phyloP scores from a whole-genome alignment of 176 grass and related monocot species.

The Juncus inflexus region DNA sequence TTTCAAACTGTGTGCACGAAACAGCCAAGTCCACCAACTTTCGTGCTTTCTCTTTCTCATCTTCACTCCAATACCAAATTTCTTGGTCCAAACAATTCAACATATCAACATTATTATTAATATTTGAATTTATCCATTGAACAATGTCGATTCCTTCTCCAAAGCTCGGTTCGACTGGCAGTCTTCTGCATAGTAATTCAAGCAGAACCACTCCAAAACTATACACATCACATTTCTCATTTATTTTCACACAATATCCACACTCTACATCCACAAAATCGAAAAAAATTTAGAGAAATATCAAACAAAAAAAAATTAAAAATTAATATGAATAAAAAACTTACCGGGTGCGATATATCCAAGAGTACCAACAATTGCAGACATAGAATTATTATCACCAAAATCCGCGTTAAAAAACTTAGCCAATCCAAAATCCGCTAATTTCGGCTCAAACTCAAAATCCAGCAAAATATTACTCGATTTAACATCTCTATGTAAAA shows the following conservation, averaged over 20 bases:
- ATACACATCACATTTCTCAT: constrained; percentile 63
- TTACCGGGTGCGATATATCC: constrained; percentile 78
- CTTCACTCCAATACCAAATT: constrained; percentile 40
- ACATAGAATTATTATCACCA: constrained; percentile 32
- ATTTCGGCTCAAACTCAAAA: constrained; percentile 44
- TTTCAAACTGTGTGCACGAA: constrained; percentile 35
- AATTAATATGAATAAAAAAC: neutral
- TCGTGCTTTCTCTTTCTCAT: constrained; percentile 37
- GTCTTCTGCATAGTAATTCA: constrained; percentile 56
- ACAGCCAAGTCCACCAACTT: constrained; percentile 39
- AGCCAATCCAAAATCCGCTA: constrained; percentile 56
- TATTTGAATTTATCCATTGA: constrained; percentile 43
- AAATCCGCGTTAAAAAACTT: constrained; percentile 28
- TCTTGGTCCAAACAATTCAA: constrained; percentile 40
- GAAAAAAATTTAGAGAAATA: constrained; percentile 12
- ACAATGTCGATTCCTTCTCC: constrained; percentile 50
- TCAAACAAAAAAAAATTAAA: neutral
- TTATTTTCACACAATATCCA: constrained; percentile 44
- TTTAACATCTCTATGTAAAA: constrained; percentile 61
- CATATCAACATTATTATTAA: constrained; percentile 13
- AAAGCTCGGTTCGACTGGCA: constrained; percentile 49
- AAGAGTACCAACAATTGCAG: constrained; percentile 50
- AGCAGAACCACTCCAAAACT: constrained; percentile 69
- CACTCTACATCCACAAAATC: constrained; percentile 27
- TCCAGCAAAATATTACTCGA: constrained; percentile 63